Conservation (phyloP, 306 rosid species). For the Dryas drummondii region DNA sequence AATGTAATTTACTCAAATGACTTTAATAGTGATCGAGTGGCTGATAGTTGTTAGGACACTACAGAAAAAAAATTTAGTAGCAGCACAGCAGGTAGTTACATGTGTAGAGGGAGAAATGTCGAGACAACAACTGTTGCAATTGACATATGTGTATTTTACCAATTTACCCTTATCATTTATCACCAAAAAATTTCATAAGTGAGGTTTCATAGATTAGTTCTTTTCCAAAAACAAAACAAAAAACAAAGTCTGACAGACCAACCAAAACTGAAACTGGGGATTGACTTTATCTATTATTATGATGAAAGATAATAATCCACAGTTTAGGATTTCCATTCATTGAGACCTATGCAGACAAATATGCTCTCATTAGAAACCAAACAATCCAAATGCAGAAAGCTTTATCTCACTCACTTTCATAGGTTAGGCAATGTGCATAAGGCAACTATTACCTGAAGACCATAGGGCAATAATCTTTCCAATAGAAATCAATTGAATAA, state of each 20-base stretch:
- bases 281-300: not conserved
- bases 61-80: too few species aligned
- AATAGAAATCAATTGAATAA: slow-evolving; percentile 69
- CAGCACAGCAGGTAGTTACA: not conserved
- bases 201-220: not conserved
- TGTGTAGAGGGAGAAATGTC: not conserved
- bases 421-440: not conserved
- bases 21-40: too few species aligned
- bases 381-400: slow-evolving; percentile 28
- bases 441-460: slow-evolving; percentile 80
- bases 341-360: slow-evolving; percentile 3
- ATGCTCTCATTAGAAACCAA: slow-evolving; percentile 7
- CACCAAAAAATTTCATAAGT: not conserved
- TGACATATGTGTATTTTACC: not conserved
- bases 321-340: not conserved
- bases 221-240: not conserved
- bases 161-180: not conserved
- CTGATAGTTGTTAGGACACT: too few species aligned
- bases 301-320: not conserved
- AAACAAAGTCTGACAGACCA: not conserved
- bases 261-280: not conserved
- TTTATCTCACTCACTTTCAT: slow-evolving; percentile 2
- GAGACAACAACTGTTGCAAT: not conserved
- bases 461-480: slow-evolving; percentile 99
- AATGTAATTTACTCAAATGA: too few species aligned